Evolutionary conservation across 176 grass and related monocot genomes (phyloP).

Genomic region (Oryza glumipatula): DNA sequence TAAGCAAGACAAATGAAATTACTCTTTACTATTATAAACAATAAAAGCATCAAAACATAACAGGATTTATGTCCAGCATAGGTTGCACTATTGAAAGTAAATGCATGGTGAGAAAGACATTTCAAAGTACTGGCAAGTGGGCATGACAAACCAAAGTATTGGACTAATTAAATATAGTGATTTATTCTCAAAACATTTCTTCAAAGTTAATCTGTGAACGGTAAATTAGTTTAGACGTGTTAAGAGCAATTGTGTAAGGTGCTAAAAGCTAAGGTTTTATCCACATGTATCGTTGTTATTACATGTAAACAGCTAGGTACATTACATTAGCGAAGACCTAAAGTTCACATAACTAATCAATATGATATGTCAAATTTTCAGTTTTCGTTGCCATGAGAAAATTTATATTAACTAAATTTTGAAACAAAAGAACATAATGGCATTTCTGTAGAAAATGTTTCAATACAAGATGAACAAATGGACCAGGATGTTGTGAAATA

Average conservation of each 20-base stretch:
- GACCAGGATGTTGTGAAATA: neutral
- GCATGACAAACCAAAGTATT: neutral
- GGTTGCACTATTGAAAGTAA: neutral
- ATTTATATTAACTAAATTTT: neutral
- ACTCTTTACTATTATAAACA: neutral
- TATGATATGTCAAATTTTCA: neutral
- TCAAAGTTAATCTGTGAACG: neutral
- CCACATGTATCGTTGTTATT: neutral
- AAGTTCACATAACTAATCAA: neutral
- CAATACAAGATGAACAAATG: neutral
- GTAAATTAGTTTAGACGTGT: neutral
- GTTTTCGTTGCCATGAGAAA: neutral
- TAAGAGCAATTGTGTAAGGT: neutral
- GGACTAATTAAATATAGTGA: neutral
- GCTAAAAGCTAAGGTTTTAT: neutral
- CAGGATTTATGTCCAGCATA: constrained; percentile 8
- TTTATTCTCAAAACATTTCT: neutral
- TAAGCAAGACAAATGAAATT: constrained; percentile 26
- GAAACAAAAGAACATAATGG: neutral
- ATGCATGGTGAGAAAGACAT: neutral
- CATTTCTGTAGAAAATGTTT: neutral
- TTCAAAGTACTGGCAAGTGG: neutral
- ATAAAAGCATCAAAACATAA: neutral
- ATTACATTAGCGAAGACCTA: neutral
- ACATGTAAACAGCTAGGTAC: neutral